Evolutionary conservation across 208 protist species (phyloP), one percentile per base, ranked within the genome.

Genomic region (Wallacemonas sp.): DNA sequence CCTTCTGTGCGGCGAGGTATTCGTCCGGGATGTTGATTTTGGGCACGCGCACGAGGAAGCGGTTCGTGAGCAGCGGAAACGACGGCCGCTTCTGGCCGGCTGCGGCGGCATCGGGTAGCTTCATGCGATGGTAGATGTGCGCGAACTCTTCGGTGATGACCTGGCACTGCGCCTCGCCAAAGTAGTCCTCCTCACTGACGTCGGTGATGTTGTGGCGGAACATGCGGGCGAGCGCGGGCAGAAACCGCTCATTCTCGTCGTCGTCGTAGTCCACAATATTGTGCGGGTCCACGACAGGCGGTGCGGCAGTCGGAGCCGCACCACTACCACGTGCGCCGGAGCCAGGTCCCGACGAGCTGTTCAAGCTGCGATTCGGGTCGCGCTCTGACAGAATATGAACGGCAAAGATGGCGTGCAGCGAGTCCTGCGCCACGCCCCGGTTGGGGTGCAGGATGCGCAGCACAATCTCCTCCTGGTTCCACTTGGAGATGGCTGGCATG

Each of bases 151-250:
- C 85, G 56, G 71, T 68, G 14, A 92, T 68, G 54, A 65, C 67
- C 71, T 92, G 85, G 5, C 72, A 58, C 61, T 86, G 74, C 1
- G 71, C 81, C 39, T 83, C 77, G 49, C 76, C 74, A 61, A 79
- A 83, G 72, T 92, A 92, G 52, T 92, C 85, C n/a, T 65, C 70
- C 64, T 88, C 79, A 0, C 60, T 24, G 1, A 85, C 80, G 43
- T 76, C 52, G 2, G 8, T 62, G 43, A 92, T 72, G 38, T 76
- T 73, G 47, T 71, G 76, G 33, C 81, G 74, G 57, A 83, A 92
- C 55, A 92, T 61, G 65, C 76, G 80, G 2, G 78, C 85, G 2
- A 91, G 65, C 64, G 82, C 80, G 23, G 69, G 74, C n/a, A 70
- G 65, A 16, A 66, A 65, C 1, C 54, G 29, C 63, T 71, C 63